Percentiles rank a stretch among this genome's conserved stretches.
These are phyloP conservation scores for Agrocybe chaxingu DNA, from an alignment of 768 basidiomycete species.

Conservation along the genomic window DNA sequence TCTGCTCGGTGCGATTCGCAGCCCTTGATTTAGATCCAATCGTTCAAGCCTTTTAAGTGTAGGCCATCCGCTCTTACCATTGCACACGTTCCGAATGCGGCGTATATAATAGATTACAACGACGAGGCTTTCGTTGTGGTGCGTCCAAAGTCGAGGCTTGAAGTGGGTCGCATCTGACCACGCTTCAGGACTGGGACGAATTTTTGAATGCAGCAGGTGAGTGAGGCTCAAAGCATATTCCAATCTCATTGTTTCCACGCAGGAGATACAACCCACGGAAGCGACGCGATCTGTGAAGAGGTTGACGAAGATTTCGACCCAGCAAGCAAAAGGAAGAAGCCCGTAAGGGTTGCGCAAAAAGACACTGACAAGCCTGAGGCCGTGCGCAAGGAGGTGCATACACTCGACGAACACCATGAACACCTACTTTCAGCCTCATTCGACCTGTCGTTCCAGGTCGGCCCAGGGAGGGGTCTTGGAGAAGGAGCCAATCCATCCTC, in stretches of 20 bases:
- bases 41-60: slow-evolving; percentile 1
- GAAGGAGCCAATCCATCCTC: slow-evolving; percentile 39
- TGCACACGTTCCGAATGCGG: slow-evolving; percentile 44
- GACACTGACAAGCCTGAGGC: slow-evolving; percentile 36
- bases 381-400: slow-evolving; percentile 52
- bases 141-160: slow-evolving; percentile 16
- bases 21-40: not conserved
- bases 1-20: slow-evolving; percentile 49
- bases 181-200: slow-evolving; percentile 58
- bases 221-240: slow-evolving; percentile 2
- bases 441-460: slow-evolving; percentile 49
- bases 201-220: slow-evolving; percentile 48
- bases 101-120: slow-evolving; percentile 50
- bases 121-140: slow-evolving; percentile 60
- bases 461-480: slow-evolving; percentile 1
- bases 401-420: slow-evolving; percentile 69
- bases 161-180: too few species aligned
- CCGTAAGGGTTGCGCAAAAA: slow-evolving; percentile 22
- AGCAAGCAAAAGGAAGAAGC: slow-evolving; percentile 13
- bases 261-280: slow-evolving; percentile 10
- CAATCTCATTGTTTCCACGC: not conserved
- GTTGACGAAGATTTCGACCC: slow-evolving; percentile 53
- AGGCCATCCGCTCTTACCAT: slow-evolving; percentile 54
- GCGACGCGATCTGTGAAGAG: slow-evolving; percentile 21
- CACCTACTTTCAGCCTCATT: slow-evolving; percentile 65